phyloP scores from a whole-genome alignment of 2,329 filamentous ascomycete genomes.

The Fusarium tricinctum region DNA sequence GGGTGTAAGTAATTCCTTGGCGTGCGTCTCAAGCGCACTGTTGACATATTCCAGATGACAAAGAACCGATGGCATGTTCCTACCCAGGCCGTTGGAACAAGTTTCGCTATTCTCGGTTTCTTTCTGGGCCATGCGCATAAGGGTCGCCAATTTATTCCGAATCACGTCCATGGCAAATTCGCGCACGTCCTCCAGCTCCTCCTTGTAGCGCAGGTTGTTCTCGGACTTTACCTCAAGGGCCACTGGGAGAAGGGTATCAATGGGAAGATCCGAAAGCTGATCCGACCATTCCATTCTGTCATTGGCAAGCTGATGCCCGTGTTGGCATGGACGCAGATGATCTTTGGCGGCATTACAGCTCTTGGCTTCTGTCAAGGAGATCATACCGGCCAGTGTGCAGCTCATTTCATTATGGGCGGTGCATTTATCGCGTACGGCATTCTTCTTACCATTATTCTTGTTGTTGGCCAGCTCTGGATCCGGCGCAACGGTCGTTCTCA shows the following conservation, averaged over 20 bases:
- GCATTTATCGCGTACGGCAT: slow-evolving; percentile 97
- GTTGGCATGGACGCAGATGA: slow-evolving; percentile 90
- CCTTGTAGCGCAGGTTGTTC: slow-evolving; percentile 79
- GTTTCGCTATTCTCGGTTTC: slow-evolving; percentile 85
- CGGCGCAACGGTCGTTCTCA: slow-evolving; percentile 86
- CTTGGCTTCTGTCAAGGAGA: slow-evolving; percentile 94
- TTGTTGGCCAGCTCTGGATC: slow-evolving; percentile 92
- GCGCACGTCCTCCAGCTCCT: slow-evolving; percentile 85
- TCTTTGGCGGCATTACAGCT: slow-evolving; percentile 94
- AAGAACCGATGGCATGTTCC: slow-evolving; percentile 96
- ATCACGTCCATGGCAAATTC: slow-evolving; percentile 85
- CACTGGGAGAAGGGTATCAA: slow-evolving; percentile 90
- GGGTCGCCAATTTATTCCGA: slow-evolving; percentile 82
- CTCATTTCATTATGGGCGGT: slow-evolving; percentile 98
- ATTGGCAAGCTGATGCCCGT: slow-evolving; percentile 90
- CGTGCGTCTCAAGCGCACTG: neutral
- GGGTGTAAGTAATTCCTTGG: slow-evolving; percentile 71
- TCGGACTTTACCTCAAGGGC: slow-evolving; percentile 89
- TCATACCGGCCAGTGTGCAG: slow-evolving; percentile 90
- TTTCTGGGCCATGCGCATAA: slow-evolving; percentile 92
- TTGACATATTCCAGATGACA: slow-evolving; percentile 72
- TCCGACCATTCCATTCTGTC: slow-evolving; percentile 82
- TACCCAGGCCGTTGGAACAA: slow-evolving; percentile 80
- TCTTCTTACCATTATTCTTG: slow-evolving; percentile 84
- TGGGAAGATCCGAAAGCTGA: slow-evolving; percentile 78